Evolutionary conservation across 345 rosid species (phyloP), one percentile per base, ranked within the genome.

Genomic region (Cardiospermum halicacabum): DNA sequence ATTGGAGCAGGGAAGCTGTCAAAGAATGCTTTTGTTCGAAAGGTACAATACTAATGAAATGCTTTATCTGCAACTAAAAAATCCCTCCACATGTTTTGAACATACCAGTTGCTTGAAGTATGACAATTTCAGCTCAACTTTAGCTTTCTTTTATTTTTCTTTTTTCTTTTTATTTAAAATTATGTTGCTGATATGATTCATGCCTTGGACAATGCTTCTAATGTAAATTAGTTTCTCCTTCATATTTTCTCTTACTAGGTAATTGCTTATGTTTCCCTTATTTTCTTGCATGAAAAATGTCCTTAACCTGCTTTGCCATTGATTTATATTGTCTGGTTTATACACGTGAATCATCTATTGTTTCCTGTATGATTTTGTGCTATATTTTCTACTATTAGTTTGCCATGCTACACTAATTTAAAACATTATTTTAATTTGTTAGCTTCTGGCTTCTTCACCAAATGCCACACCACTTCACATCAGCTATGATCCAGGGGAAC

Each of bases 381-480:
- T 16, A 7, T 63, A n/a, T 30, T 1, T 24, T 37, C 49, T 34
- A 5, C 53, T n/a, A 39, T 34, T 30, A 11, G 49, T 39, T 11
- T 64, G 16, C 27, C 26, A 26, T 36, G 54, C 40, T 24, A 39
- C 28, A 16, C 34, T 53, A 16, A 53, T 51, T 26, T 64, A 37
- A n/a, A 65, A 58, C 60, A 42, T 70, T 53, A 32, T 60, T 70
- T 71, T 54, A 53, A 32, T 74, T 37, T 66, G 58, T 56, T 83
- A 92, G 98, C 83, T 92, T 75, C 67, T 92, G 75, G 77, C 65
- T 70, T 72, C 83, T 3, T 72, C 83, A 16, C 76, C 77, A 60
- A 50, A 71, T 50, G 58, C 65, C 42, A 47, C 48, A 54, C 87
- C 94, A 66, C 80, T 84, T 51, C 69, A 45, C 69, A 73, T 84